Conservation (phyloP, 805 yeast species). For the Wickerhamiella shivajii region DNA sequence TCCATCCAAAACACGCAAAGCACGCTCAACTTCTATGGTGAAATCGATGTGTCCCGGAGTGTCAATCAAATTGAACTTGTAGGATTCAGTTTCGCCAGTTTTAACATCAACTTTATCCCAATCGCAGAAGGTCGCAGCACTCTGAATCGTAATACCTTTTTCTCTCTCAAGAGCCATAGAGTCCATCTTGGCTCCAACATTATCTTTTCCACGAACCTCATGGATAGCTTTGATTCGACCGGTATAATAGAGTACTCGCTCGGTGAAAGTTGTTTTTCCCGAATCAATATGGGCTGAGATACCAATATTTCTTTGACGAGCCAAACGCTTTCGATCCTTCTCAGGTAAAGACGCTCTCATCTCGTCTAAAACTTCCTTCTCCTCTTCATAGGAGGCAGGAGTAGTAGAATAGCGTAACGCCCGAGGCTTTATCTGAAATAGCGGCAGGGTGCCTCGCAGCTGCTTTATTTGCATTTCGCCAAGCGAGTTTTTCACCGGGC, state of each 20-base stretch:
- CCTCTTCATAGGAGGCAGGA: constrained; percentile 20
- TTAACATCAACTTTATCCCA: constrained; percentile 51
- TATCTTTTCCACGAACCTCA: constrained; percentile 89
- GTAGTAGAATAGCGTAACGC: constrained; percentile 6
- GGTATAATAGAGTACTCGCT: constrained; percentile 88
- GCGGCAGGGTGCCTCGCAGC: too few relatives aligned
- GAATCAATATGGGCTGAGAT: constrained; percentile 97
- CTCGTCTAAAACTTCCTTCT: constrained; percentile 18
- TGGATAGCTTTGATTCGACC: constrained; percentile 95
- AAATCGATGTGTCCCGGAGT: constrained; percentile 99
- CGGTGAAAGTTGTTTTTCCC: constrained; percentile 96
- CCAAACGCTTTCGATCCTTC: constrained; percentile 30
- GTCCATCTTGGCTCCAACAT: constrained; percentile 99
- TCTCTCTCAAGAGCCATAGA: constrained; percentile 98
- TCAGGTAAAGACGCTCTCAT: constrained; percentile 22
- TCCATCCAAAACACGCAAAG: constrained; percentile 94
- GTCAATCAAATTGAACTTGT: constrained; percentile 88
- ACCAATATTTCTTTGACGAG: constrained; percentile 79
- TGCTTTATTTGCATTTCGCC: too few relatives aligned
- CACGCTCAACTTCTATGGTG: constrained; percentile 97
- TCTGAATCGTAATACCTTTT: constrained; percentile 96
- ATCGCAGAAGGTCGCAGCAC: constrained; percentile 96
- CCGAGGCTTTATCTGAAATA: background rate
- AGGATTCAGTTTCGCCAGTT: constrained; percentile 36
- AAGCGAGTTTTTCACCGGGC: too few relatives aligned